A percentile compares a stretch with the other conserved stretches of the same genome.
Evolutionary conservation across 306 rosid species (phyloP).

Genomic region (Begonia fuchsioides): DNA sequence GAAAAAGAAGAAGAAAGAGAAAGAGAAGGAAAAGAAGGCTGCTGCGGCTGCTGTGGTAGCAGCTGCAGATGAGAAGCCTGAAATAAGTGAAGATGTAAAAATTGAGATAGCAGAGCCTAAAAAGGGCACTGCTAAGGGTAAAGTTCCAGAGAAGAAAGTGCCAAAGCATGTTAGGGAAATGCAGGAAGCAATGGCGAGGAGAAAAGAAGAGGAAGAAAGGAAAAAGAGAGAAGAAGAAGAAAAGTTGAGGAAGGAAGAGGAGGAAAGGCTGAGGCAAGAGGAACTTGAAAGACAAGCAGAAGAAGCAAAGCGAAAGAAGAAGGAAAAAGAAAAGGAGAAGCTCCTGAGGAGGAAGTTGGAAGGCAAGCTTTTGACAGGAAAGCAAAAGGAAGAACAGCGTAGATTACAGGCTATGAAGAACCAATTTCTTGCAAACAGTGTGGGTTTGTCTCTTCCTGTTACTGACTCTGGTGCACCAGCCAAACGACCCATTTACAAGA

Average conservation of each 20-base stretch:
- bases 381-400: conserved; percentile 78
- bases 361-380: conserved; percentile 57
- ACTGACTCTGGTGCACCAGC: conserved; percentile 37
- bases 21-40: conserved; percentile 55
- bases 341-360: conserved; percentile 45
- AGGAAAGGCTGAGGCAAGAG: conserved; percentile 59
- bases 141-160: conserved; percentile 71
- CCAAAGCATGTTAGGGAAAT: conserved; percentile 99
- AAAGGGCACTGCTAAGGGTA: conserved; percentile 57
- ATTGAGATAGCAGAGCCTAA: conserved; percentile 38
- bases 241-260: conserved; percentile 78
- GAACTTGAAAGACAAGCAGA: conserved; percentile 75
- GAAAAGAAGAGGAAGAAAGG: conserved; percentile 77
- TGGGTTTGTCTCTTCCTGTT: conserved; percentile 27
- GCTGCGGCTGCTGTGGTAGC: conserved; percentile 47
- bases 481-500: conserved; percentile 68
- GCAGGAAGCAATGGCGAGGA: conserved; percentile 85
- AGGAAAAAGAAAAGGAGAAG: conserved; percentile 86
- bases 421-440: conserved; percentile 50
- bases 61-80: conserved; percentile 29
- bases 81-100: conserved; percentile 23
- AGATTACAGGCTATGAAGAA: conserved; percentile 70
- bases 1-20: conserved; percentile 87
- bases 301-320: conserved; percentile 68
- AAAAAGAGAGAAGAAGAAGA: conserved; percentile 76